Conservation (phyloP, 2,329 filamentous ascomycete species). For the Colletotrichum tofieldiae region DNA sequence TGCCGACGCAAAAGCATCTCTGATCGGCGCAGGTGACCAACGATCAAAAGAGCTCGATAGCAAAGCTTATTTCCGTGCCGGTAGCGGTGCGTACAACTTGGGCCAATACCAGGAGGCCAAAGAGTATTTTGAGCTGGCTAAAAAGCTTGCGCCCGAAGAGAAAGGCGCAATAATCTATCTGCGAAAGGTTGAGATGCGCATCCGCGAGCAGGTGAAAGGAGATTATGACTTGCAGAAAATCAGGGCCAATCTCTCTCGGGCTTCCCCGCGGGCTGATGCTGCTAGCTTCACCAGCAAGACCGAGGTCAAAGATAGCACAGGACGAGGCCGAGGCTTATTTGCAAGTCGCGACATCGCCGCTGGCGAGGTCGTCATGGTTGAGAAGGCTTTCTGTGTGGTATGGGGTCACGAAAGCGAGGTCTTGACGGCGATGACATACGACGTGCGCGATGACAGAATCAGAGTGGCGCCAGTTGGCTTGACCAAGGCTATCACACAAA, state of each 20-base stretch:
- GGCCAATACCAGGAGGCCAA: constrained; percentile 48
- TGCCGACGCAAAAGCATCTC: constrained; percentile 50
- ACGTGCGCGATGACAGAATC: constrained; percentile 50
- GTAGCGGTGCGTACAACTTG: constrained; percentile 50
- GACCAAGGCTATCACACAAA: constrained; percentile 49
- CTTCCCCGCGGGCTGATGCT: constrained; percentile 50
- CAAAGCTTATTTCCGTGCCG: constrained; percentile 54
- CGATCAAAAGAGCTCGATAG: constrained; percentile 46
- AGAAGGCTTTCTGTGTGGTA: constrained; percentile 53
- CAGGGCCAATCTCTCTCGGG: constrained; percentile 45
- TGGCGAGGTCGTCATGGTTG: constrained; percentile 56
- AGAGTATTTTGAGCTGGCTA: constrained; percentile 46
- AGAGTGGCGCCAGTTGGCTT: constrained; percentile 51
- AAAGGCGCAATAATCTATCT: constrained; percentile 45
- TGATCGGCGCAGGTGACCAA: constrained; percentile 43
- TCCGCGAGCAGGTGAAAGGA: constrained; percentile 47
- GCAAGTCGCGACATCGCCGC: constrained; percentile 49
- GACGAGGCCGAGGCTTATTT: constrained; percentile 56
- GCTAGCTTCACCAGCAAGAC: constrained; percentile 50
- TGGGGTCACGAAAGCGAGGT: constrained; percentile 52
- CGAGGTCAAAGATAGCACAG: constrained; percentile 47
- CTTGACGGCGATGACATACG: constrained; percentile 52
- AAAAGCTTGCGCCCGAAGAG: constrained; percentile 46
- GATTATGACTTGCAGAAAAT: constrained; percentile 47
- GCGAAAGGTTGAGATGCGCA: constrained; percentile 43